Base-by-base conservation (phyloP, 2,329 filamentous ascomycete species). In the Chaetomium sp. region DNA sequence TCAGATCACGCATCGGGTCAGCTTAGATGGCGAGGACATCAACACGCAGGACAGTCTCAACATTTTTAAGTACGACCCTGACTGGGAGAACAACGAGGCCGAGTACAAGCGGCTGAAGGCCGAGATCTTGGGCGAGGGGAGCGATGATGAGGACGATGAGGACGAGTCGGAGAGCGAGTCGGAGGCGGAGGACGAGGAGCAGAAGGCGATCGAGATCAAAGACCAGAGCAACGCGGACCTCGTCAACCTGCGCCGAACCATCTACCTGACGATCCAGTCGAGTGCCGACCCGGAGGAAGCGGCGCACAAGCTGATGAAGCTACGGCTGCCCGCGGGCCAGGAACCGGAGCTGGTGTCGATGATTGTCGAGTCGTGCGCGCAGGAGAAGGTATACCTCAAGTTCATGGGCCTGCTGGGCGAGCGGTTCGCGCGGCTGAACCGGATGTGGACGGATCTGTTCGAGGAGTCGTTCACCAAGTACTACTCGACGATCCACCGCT, bases 221-320 rank as follows among this genome's bases (percentile, higher is more conserved):
- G 94, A 99, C 67, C 91, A 96, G 74, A 95, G 88, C 61, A 99
- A 99, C 67, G 91, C 91, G 0, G 91, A 99, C 70, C 80, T 99
- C 11, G 90, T 97, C 69, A 95, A 95, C 68, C 77, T 99, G 50
- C 87, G 94, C 58, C 84, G 91, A 66, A 96, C 89, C 6, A 99
- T 97, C 64, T 99, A 99, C 71, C 79, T 99, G 59, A 99, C 92
- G 9, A 95, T 99, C 70, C 95, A 95, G 89, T 95, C 89, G 41
- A 94, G 89, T 66, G 89, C 94, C 63, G 90, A 95, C 57, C 95
- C 95, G 54, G 94, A 99, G 73, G 94, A 99, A 82, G 91, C 89
- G 57, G 91, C 90, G 58, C 94, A 99, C 77, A 99, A 97, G 74
- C 79, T 99, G 62, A 94, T 97, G 84, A 91, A 90, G 72, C 86